These are phyloP conservation scores for Mycena floridula DNA, from an alignment of 768 basidiomycete genomes.

Conservation along the genomic window DNA sequence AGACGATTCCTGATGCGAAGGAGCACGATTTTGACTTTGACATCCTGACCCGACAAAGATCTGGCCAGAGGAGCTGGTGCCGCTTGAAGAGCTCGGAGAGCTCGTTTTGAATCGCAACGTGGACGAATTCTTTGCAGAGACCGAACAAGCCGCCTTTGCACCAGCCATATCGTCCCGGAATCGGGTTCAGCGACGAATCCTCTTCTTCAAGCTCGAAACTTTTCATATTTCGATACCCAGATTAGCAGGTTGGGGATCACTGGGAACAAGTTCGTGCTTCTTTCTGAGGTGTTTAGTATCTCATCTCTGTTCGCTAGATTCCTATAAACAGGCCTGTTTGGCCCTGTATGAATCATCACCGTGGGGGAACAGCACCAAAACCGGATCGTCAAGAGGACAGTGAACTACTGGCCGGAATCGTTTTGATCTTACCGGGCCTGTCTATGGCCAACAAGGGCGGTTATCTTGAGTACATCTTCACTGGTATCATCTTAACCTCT, in stretches of 20 bases:
- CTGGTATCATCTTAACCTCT: slow-evolving; percentile 39
- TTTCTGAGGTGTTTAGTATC: background rate
- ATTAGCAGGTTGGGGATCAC: slow-evolving; percentile 77
- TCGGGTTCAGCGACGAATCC: slow-evolving; percentile 75
- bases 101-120: slow-evolving; percentile 57
- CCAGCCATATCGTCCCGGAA: slow-evolving; percentile 60
- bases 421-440: slow-evolving; percentile 40
- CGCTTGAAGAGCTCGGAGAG: slow-evolving; percentile 73
- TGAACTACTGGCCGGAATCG: slow-evolving; percentile 89
- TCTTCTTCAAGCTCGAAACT: slow-evolving; percentile 78
- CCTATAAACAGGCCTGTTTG: slow-evolving; percentile 82
- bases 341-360: slow-evolving; percentile 64
- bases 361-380: slow-evolving; percentile 56
- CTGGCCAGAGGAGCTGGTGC: slow-evolving; percentile 79
- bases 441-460: slow-evolving; percentile 45
- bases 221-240: slow-evolving; percentile 86
- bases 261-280: slow-evolving; percentile 56
- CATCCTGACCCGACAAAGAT: slow-evolving; percentile 84
- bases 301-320: slow-evolving; percentile 31
- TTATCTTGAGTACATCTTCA: slow-evolving; percentile 40
- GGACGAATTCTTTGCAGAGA: slow-evolving; percentile 80
- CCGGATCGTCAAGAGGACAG: slow-evolving; percentile 46
- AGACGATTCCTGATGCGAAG: slow-evolving; percentile 58
- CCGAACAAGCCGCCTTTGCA: slow-evolving; percentile 88
- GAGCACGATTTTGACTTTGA: slow-evolving; percentile 87